Percentiles rank a stretch among this genome's conserved stretches.
phyloP scores from a whole-genome alignment of 768 basidiomycete species.

The Trametes gibbosa region DNA sequence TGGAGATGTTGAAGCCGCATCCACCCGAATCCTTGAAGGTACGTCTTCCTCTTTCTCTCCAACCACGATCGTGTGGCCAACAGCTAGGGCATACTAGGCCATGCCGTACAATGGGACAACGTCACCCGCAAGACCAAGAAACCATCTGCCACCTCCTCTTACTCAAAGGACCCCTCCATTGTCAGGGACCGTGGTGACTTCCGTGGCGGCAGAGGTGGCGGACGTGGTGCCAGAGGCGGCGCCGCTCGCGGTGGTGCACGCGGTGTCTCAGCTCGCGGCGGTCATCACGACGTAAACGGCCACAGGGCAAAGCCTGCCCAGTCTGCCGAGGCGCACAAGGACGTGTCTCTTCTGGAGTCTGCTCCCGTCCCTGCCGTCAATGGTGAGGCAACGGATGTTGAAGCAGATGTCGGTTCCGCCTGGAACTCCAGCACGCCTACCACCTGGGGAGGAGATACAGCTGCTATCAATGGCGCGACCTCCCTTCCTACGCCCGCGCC shows the following conservation, averaged over 20 bases:
- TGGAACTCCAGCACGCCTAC: constrained; percentile 29
- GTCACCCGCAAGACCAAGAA: constrained; percentile 89
- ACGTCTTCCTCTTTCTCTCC: constrained; percentile 11
- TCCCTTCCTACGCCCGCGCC: constrained; percentile 33
- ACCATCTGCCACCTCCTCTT: constrained; percentile 35
- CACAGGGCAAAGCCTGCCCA: constrained; percentile 35
- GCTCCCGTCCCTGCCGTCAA: constrained; percentile 26
- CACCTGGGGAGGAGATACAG: constrained; percentile 29
- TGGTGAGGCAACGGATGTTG: constrained; percentile 32
- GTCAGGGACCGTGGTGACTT: constrained; percentile 47
- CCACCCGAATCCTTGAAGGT: constrained; percentile 78
- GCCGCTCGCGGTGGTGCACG: constrained; percentile 40
- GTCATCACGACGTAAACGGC: constrained; percentile 38
- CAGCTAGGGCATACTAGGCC: constrained; percentile 43
- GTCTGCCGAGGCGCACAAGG: constrained; percentile 23
- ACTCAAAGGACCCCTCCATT: constrained; percentile 52
- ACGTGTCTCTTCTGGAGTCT: constrained; percentile 19
- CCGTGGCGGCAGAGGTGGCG: constrained; percentile 64
- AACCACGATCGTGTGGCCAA: constrained; percentile 20
- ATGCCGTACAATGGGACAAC: constrained; percentile 77
- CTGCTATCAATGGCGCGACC: constrained; percentile 28
- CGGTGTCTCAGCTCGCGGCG: constrained; percentile 47
- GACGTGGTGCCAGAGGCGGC: constrained; percentile 56
- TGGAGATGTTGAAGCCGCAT: constrained; percentile 71
- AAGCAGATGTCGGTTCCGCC: constrained; percentile 29